A percentile compares a stretch with the other conserved stretches of the same genome.
These are phyloP conservation scores for Coriaria nepalensis DNA, from an alignment of 306 rosid genomes.

Conservation along the genomic window DNA sequence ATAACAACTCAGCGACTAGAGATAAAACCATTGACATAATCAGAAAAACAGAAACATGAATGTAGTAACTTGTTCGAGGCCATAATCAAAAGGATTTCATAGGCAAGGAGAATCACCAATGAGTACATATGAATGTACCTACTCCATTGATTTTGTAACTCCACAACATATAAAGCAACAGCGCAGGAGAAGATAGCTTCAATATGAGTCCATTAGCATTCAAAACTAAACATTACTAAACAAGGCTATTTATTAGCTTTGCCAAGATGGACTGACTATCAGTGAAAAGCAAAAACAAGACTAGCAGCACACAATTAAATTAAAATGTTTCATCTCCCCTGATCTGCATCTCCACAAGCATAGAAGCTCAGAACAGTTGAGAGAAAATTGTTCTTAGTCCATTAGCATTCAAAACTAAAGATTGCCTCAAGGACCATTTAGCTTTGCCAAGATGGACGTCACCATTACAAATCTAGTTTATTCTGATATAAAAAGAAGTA, in stretches of 20 bases:
- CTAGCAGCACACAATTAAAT: background rate
- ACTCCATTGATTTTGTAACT: slow-evolving; percentile 32
- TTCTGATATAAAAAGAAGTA: background rate
- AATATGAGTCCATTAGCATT: slow-evolving; percentile 51
- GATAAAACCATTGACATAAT: too few relatives aligned
- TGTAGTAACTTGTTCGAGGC: too few relatives aligned
- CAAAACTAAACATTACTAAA: slow-evolving; percentile 37
- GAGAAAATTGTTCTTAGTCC: slow-evolving; percentile 30
- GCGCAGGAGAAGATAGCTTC: slow-evolving; percentile 23
- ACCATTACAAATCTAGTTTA: too few relatives aligned
- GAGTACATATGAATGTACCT: slow-evolving; percentile 17
- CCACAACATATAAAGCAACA: slow-evolving; percentile 18
- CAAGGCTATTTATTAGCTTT: slow-evolving; percentile 37
- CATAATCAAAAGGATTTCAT: too few relatives aligned
- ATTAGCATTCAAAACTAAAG: slow-evolving; percentile 27
- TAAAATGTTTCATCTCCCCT: slow-evolving; percentile 32
- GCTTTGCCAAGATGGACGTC: slow-evolving; percentile 32
- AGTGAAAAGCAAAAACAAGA: background rate
- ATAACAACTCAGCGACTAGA: background rate
- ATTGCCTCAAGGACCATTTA: slow-evolving; percentile 9
- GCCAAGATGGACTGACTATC: slow-evolving; percentile 54
- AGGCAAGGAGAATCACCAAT: too few relatives aligned
- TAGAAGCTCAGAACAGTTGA: slow-evolving; percentile 27
- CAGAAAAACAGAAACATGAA: too few relatives aligned
- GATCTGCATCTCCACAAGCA: slow-evolving; percentile 26